Percentiles rank a stretch among this genome's conserved stretches.
phyloP scores from a whole-genome alignment of 371 early-diverging fungal species.

The Smittium mucronatum region DNA sequence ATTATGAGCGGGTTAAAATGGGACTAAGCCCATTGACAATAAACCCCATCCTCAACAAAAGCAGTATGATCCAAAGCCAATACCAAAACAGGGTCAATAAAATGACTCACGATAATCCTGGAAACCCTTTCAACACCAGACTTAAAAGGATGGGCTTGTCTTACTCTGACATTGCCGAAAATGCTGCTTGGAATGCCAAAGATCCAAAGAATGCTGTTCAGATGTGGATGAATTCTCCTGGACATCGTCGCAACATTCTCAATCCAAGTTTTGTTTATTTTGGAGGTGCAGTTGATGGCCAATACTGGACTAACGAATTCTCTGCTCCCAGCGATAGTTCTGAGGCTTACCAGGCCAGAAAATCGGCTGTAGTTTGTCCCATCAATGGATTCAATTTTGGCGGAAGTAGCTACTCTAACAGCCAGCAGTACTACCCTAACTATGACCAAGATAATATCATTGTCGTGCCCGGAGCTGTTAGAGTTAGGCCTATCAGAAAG shows the following conservation, averaged over 20 bases:
- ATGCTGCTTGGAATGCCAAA: conserved; percentile 11
- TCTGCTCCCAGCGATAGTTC: neutral
- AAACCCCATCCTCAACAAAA: conserved; percentile 20
- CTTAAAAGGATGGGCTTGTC: conserved; percentile 1
- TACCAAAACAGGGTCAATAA: conserved; percentile 10
- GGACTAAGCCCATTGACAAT: conserved; percentile 18
- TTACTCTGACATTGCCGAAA: conserved; percentile 8
- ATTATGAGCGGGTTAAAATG: conserved; percentile 19
- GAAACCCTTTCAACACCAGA: neutral
- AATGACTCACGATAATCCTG: conserved; percentile 12
- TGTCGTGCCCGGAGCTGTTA: no score
- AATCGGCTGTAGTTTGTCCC: neutral
- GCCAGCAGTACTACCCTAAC: no score
- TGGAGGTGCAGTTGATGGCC: neutral
- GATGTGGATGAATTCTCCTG: conserved; percentile 14
- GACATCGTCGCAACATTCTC: conserved; percentile 10
- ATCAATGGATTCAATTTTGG: neutral
- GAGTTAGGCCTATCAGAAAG: no score
- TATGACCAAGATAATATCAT: no score
- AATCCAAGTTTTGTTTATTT: conserved; percentile 5
- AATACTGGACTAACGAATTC: conserved; percentile 1
- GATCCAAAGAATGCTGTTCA: neutral
- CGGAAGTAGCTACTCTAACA: no score
- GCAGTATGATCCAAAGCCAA: conserved; percentile 17
- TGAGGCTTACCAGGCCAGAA: neutral